Base-by-base conservation (phyloP, 768 basidiomycete genomes). In the Mycena leptocephala region DNA sequence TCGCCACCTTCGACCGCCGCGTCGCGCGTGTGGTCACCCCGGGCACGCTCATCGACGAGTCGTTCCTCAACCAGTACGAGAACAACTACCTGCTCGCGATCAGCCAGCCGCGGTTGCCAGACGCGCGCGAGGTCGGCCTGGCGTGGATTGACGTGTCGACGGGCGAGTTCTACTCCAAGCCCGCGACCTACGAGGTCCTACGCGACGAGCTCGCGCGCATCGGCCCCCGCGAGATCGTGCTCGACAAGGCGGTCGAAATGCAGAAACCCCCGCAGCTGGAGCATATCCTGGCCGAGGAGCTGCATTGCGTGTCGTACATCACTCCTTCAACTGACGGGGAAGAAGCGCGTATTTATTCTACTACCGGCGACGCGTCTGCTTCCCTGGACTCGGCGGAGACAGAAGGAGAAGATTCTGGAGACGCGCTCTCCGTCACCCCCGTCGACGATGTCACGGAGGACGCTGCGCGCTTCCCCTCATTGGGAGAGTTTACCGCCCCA, bases 131-230 rank as follows among this genome's bases (percentile, higher is more conserved):
- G 39, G 73, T 92, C n/a, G 96, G 96, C 2, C 86, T 99, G 48
- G 97, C 97, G 8, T 99, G 97, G 94, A 96, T 96, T 30, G 97
- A 99, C 81, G 92, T 98, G 22, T 97, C 97, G 18, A 98, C 97
- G 0, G 96, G 96, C 74, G 97, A 98, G 81, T 96, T 98, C 83
- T 97, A 95, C 83, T 93, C 95, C 14, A 95, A 95, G 77, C 82
- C 84, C 8, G 88, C 91, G 14, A 83, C 87, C 3, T 61, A 88
- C 20, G 91, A 91, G 28, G 86, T 82, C 48, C 84, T 99, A 35
- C 91, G 92, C 68, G 96, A 98, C 80, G 95, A 98, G 76, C 86
- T 99, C 30, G 92, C 92, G 10, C 92, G 96, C 26, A 94, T 98
- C 55, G 86, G 85, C 37, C 97, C 97, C 7, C 91, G 91, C 64